Base-by-base conservation (phyloP, 2,329 filamentous ascomycete genomes). In the Torrubiella hemipterigena region DNA sequence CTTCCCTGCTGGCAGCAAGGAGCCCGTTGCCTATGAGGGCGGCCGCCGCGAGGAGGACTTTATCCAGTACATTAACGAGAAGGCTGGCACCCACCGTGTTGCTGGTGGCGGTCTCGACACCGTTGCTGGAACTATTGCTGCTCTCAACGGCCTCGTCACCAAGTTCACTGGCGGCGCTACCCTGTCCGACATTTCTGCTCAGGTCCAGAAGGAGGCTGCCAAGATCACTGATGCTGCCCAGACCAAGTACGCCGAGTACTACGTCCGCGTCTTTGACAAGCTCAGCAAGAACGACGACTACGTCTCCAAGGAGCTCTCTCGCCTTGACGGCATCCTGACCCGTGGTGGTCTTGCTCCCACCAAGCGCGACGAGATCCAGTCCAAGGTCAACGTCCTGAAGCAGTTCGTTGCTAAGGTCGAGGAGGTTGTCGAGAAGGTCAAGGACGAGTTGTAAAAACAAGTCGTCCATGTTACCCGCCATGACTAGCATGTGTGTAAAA, bases 231-330 rank as follows among this genome's bases (percentile, higher is more conserved):
- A 71, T 32, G 54, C 62, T 38, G 63, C 61, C 10, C 63, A 74
- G 56, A 58, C 79, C 56, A 84, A 83, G 65, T 93, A 89, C 51
- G 84, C 84, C 28, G 72, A 87, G 59, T 98, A 98, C 73, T 96
- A 98, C 58, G 67, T 91, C 54, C 84, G 83, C 54, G 86, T 93
- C 33, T 81, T 91, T 38, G 74, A 83, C 54, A 96, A 95, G 75
- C 63, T 91, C 41, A 68, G 65, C 52, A 67, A 78, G 56, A 93
- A 81, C 61, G 68, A 81, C 38, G 78, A 67, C 31, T 95, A 84
- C 51, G 84, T 77, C 29, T 63, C 73, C 51, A 96, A 94, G 75
- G 89, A 96, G 68, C 65, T 87, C 40, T 69, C 76, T 38, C 74
- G 89, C 41, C 67, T 96, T 39, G 71, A 84, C 46, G 76, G 79